Conservation (phyloP, 495 filamentous ascomycete genomes). For the Penicillium cinerascens region DNA sequence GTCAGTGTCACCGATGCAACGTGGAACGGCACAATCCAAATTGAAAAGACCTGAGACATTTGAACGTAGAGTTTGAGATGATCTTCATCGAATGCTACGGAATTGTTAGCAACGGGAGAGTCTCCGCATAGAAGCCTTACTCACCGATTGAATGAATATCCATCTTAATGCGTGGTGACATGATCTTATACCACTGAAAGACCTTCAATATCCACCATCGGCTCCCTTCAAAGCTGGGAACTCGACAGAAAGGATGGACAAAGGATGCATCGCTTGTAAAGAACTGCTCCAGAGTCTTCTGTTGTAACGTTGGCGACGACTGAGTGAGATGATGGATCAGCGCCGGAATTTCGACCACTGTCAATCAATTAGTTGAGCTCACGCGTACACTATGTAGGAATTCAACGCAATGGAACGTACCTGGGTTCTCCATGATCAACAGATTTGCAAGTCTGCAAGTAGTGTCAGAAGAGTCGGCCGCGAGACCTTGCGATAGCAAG, state of each 20-base stretch:
- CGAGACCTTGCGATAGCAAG: background rate
- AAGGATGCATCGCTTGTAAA: constrained; percentile 70
- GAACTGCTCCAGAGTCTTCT: constrained; percentile 59
- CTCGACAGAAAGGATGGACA: constrained; percentile 75
- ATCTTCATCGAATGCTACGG: constrained; percentile 61
- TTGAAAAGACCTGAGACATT: constrained; percentile 67
- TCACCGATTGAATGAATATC: constrained; percentile 65
- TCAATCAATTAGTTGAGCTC: background rate
- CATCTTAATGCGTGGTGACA: constrained; percentile 71
- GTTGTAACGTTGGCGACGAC: constrained; percentile 59
- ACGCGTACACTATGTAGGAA: background rate
- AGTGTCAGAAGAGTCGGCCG: background rate
- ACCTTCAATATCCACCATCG: constrained; percentile 62
- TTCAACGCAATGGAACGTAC: constrained; percentile 11
- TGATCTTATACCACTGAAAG: constrained; percentile 83
- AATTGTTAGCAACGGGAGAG: background rate
- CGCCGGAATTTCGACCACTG: constrained; percentile 52
- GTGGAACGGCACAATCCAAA: constrained; percentile 75
- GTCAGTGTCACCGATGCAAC: constrained; percentile 62
- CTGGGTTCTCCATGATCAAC: constrained; percentile 27
- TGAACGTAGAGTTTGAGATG: constrained; percentile 65
- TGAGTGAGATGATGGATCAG: constrained; percentile 67
- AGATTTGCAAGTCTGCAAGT: background rate
- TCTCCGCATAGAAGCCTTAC: constrained; percentile 5
- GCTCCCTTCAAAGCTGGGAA: constrained; percentile 55